Conservation (phyloP, 2,329 filamentous ascomycete genomes). For the Leptographium procerum region DNA sequence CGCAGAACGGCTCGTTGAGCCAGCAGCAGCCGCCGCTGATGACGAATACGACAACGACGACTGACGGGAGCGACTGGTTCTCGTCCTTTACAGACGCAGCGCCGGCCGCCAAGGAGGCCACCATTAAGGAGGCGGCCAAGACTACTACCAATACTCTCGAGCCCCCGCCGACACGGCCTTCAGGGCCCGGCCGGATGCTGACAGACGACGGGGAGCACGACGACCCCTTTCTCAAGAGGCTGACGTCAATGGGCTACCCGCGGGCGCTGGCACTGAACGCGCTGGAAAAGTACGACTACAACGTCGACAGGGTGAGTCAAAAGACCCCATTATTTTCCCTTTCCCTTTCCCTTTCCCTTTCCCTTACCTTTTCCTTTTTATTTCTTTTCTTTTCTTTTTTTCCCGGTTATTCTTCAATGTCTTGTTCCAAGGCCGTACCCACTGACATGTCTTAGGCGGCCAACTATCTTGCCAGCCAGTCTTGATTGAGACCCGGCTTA, state of each 20-base stretch:
- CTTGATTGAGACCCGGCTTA: background rate
- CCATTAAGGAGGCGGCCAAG: no score
- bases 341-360: background rate
- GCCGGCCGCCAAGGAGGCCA: slow-evolving; percentile 9
- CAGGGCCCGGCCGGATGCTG: slow-evolving; percentile 49
- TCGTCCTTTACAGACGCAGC: background rate
- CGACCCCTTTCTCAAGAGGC: slow-evolving; percentile 78
- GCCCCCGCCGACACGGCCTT: slow-evolving; percentile 16
- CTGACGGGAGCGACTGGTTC: slow-evolving; percentile 63
- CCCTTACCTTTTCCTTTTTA: background rate
- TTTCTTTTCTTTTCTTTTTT: background rate
- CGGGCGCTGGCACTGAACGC: slow-evolving; percentile 64
- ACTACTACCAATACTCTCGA: no score
- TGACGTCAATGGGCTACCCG: slow-evolving; percentile 82
- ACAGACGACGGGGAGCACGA: slow-evolving; percentile 71
- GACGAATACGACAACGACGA: slow-evolving; percentile 2
- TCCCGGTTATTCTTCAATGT: background rate
- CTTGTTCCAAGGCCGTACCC: background rate
- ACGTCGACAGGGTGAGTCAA: slow-evolving; percentile 73
- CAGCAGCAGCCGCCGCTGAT: slow-evolving; percentile 18
- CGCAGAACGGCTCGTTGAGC: slow-evolving; percentile 25
- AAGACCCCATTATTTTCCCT: no score
- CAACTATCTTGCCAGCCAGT: slow-evolving; percentile 42
- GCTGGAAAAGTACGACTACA: slow-evolving; percentile 91
- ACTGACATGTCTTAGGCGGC: slow-evolving; percentile 30